phyloP scores from a whole-genome alignment of 73 alveolate species.

The Paramecium primaurelia region DNA sequence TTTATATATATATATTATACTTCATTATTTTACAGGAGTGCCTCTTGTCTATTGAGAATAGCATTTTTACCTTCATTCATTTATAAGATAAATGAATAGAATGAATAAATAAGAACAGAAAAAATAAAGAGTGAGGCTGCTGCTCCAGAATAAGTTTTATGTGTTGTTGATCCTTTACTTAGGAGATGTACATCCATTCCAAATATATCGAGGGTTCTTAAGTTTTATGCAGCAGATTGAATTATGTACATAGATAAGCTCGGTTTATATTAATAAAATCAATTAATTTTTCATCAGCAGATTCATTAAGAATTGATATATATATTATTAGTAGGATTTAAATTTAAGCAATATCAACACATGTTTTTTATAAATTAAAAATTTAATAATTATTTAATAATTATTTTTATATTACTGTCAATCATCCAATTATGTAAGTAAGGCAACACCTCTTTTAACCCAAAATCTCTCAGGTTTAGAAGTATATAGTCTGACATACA shows the following conservation, averaged over 20 bases:
- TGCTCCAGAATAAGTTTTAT: neutral
- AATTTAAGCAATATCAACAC: neutral
- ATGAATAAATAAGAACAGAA: neutral
- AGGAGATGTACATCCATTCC: neutral
- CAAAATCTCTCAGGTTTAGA: conserved; percentile 90
- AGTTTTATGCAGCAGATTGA: neutral
- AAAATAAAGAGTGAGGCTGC: neutral
- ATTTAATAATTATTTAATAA: neutral
- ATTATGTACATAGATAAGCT: neutral
- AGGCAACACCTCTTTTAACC: conserved; percentile 97
- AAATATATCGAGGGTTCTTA: neutral
- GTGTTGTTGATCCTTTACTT: neutral
- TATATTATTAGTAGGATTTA: neutral
- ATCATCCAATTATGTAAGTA: conserved; percentile 92
- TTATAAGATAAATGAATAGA: neutral
- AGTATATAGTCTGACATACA: conserved; percentile 80
- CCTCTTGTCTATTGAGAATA: neutral
- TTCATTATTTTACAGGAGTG: neutral
- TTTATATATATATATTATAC: neutral
- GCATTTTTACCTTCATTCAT: neutral
- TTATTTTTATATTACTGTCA: conserved; percentile 57
- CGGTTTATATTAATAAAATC: neutral
- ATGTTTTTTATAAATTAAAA: neutral
- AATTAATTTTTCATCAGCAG: neutral
- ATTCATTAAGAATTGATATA: neutral